Evolutionary conservation across 2,329 filamentous ascomycete genomes (phyloP).

Genomic region (Xylaria polymorpha): DNA sequence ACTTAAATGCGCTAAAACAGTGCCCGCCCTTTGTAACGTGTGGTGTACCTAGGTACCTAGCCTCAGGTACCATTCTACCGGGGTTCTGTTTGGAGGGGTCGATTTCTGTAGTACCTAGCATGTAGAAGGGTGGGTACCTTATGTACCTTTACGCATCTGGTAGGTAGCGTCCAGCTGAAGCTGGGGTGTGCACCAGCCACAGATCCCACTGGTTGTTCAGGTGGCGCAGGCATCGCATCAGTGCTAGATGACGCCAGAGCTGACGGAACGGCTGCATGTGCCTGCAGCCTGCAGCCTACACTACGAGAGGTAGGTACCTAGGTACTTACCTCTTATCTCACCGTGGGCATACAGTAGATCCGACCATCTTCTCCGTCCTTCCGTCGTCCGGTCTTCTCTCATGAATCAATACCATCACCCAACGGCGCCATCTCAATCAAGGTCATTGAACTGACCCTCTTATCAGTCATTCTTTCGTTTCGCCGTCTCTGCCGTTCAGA

Average conservation of each 20-base stretch:
- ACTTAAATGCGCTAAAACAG: not conserved
- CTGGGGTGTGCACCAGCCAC: conserved; percentile 11
- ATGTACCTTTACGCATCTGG: no score
- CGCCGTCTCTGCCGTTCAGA: conserved; percentile 7
- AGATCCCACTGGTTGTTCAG: not conserved
- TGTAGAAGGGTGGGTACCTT: not conserved
- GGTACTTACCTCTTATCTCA: not conserved
- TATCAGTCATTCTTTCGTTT: conserved; percentile 20
- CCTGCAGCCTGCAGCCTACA: not conserved
- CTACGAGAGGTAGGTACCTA: not conserved
- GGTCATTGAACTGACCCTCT: conserved; percentile 1
- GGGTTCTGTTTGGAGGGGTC: conserved; percentile 20
- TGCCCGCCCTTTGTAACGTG: not conserved
- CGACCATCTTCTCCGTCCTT: not conserved
- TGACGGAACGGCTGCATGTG: not conserved
- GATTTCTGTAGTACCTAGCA: not conserved
- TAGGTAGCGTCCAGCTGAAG: not conserved
- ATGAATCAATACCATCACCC: conserved; percentile 18
- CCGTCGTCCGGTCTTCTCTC: not conserved
- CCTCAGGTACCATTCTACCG: not conserved
- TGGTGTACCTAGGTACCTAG: not conserved
- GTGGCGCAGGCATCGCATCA: conserved; percentile 12
- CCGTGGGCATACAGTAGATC: not conserved
- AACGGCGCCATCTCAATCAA: conserved; percentile 19
- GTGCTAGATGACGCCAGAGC: conserved; percentile 8